A percentile compares a stretch with the other conserved stretches of the same genome.
Evolutionary conservation across 108 stramenopile species (phyloP).

Genomic region (Cyclotella sp.): DNA sequence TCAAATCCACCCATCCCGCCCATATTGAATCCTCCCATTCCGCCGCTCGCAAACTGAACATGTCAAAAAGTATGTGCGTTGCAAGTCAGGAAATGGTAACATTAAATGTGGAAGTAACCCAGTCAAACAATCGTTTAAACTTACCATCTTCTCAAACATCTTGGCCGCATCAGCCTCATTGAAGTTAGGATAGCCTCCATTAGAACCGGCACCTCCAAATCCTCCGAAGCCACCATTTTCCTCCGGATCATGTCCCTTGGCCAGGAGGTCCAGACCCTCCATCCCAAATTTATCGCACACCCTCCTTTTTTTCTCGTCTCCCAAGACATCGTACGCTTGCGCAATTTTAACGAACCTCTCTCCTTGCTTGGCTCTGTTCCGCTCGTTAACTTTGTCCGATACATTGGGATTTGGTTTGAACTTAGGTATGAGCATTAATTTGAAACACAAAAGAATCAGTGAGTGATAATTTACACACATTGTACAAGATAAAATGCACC

Average conservation of each 20-base stretch:
- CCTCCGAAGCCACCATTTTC: constrained; percentile 62
- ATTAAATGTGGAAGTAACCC: background rate
- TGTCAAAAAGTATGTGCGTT: background rate
- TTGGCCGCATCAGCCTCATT: constrained; percentile 42
- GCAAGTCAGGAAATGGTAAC: background rate
- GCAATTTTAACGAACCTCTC: constrained; percentile 71
- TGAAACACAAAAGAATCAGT: background rate
- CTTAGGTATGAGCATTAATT: constrained; percentile 25
- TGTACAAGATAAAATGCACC: no score
- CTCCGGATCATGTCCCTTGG: constrained; percentile 69
- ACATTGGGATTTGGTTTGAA: constrained; percentile 39
- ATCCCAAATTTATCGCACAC: constrained; percentile 83
- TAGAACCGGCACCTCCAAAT: constrained; percentile 21
- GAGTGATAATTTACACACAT: background rate
- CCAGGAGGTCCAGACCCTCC: constrained; percentile 65
- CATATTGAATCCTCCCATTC: constrained; percentile 4
- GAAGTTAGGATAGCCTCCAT: constrained; percentile 32
- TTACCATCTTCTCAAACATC: constrained; percentile 77
- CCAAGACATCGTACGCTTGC: constrained; percentile 77
- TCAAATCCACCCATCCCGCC: constrained; percentile 36
- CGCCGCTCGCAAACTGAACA: background rate
- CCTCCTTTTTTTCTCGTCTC: constrained; percentile 82
- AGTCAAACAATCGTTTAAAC: background rate
- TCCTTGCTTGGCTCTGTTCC: constrained; percentile 55
- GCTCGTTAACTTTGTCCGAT: constrained; percentile 52